Base-by-base conservation (phyloP, 495 filamentous ascomycete species). In the Pyronema domesticum region DNA sequence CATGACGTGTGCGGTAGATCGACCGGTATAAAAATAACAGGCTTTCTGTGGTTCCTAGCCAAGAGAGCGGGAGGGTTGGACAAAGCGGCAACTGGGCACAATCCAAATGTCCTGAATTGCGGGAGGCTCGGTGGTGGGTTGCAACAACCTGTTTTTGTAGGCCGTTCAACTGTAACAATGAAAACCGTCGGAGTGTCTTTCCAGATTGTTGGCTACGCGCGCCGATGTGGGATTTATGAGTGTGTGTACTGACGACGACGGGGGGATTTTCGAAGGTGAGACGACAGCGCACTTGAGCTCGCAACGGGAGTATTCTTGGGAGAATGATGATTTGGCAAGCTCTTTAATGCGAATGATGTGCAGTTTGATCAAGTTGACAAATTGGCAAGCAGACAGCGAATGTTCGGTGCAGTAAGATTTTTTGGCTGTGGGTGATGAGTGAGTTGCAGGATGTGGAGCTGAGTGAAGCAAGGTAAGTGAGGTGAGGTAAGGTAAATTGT, bases 121-220 rank as follows among this genome's bases (percentile, higher is more conserved):
- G 11, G 39, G 39, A 47, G 10, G 10, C n/a, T 47, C 10, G 45
- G 45, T 19, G n/a, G 17, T 47, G 18, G 47, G 47, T 50, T 50
- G 47, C 19, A n/a, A 36, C 47, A 50, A 50, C 47, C 47, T 50
- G 47, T 50, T 50, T 50, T 47, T 47, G 6, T 50, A 35, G 47
- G 30, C 10, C 19, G 6, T 50, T 34, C 19, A 50, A 50, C 30
- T 35, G 18, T 50, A 36, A 36, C 30, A 13, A 34, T 36, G 19
- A n/a, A 30, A 2, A 30, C 23, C 23, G 23, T 2, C 23, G 23
- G 23, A 30, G 23, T 30, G 23, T 30, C 23, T 30, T 30, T 30
- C 23, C 7, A 50, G 47, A 50, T 50, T 50, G 2, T 35, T 34
- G 1, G 36, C 47, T 8, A 13, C 19, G 47, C 47, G 30, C 13